Base-by-base conservation (phyloP, 1,284 basidiomycete species). In the Crocinoboletus sp. region DNA sequence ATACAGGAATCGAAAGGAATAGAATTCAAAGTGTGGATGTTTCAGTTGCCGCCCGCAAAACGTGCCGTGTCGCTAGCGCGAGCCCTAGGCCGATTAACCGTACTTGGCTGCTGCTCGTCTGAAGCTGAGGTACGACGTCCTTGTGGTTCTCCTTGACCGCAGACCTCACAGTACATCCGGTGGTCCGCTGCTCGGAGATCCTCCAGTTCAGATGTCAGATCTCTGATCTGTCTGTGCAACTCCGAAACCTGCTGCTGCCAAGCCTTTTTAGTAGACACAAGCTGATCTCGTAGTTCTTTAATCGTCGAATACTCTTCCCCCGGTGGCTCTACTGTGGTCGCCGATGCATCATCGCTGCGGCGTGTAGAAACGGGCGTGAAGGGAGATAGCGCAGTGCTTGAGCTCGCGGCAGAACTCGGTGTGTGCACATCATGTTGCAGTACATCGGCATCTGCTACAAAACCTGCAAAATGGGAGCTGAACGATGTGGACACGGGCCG, bases 401-500 rank as follows among this genome's bases (percentile, higher is more conserved):
- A 69, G 50, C 71, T 76, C 6, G 48, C 45, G 12, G 62, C 44
- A 31, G 74, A 69, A 39, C 72, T 74, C 13, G 76, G 73, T 2
- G 78, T 76, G 42, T 73, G 72, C 0, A 64, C 56, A 45, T 77
- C 78, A 69, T 62, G 58, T 6, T 67, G 69, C 1, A 65, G 61
- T 16, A 68, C 68, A 23, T 64, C 41, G 4, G 61, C 50, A 38
- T 65, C 56, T 19, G 76, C 63, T 22, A 87, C 73, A 43, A 84
- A 77, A 29, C 82, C 79, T 12, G 74, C 68, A 51, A 90, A 86
- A 29, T 84, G 78, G 7, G 77, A 68, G 52, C 83, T 81, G 62
- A 91, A 89, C 24, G 82, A 71, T 8, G 82, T 79, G 11, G 87
- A 90, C 16, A 90, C 71, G 1, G 88, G 88, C 15, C 89, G 76